A percentile compares a stretch with the other conserved stretches of the same genome.
phyloP scores from a whole-genome alignment of 208 protist genomes.

The Trypanosoma mega region DNA sequence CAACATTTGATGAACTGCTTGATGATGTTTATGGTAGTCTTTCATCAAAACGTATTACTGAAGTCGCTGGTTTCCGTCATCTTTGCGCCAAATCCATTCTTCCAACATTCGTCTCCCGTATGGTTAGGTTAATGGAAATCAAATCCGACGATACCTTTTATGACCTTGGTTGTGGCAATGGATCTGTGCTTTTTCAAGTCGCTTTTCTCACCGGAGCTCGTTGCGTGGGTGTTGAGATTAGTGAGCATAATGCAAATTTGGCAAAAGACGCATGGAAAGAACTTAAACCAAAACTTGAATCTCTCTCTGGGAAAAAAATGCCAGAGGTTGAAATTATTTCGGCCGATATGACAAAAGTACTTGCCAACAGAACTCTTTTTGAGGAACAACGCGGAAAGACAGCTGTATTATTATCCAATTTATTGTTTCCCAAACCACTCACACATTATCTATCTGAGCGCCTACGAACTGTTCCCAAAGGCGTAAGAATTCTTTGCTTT shows the following conservation, averaged over 20 bases:
- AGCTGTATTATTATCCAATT: slow-evolving; percentile 69
- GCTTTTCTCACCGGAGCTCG: slow-evolving; percentile 58
- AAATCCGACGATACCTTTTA: slow-evolving; percentile 54
- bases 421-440: slow-evolving; percentile 59
- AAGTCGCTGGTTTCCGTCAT: slow-evolving; percentile 57
- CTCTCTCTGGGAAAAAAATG: slow-evolving; percentile 23
- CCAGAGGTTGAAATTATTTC: slow-evolving; percentile 68
- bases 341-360: slow-evolving; percentile 55
- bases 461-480: slow-evolving; percentile 33
- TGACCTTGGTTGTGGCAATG: slow-evolving; percentile 70
- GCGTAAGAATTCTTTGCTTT: slow-evolving; percentile 60
- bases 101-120: slow-evolving; percentile 57
- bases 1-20: slow-evolving; percentile 47
- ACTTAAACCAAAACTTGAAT: slow-evolving; percentile 33
- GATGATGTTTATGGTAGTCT: slow-evolving; percentile 43
- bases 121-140: slow-evolving; percentile 52
- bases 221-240: slow-evolving; percentile 64
- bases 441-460: slow-evolving; percentile 67
- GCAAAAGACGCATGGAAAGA: slow-evolving; percentile 40
- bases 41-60: slow-evolving; percentile 57
- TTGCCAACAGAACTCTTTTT: slow-evolving; percentile 40
- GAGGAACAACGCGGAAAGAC: slow-evolving; percentile 39
- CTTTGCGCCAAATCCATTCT: slow-evolving; percentile 73
- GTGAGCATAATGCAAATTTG: slow-evolving; percentile 55
- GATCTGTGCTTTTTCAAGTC: slow-evolving; percentile 73